These are phyloP conservation scores for Citrus mangshanensis DNA, from an alignment of 345 rosid genomes.

Conservation along the genomic window DNA sequence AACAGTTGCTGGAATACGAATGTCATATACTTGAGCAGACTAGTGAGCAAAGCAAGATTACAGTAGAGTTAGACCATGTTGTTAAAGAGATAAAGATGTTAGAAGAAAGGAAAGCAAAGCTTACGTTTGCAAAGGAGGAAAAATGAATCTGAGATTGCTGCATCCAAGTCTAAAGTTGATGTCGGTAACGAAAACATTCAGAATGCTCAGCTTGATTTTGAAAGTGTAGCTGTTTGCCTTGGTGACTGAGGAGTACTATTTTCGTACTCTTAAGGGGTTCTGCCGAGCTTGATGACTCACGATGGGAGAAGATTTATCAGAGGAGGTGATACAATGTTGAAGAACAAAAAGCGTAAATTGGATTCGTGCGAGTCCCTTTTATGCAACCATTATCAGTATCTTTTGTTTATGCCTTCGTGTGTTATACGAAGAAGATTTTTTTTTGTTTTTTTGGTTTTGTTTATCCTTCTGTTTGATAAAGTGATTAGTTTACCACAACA, in stretches of 20 bases:
- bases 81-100: no score
- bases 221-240: not conserved
- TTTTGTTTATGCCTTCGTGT: not conserved
- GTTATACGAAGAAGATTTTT: no score
- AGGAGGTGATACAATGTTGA: not conserved
- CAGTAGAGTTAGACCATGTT: not conserved
- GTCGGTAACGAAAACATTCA: not conserved
- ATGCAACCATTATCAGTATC: not conserved
- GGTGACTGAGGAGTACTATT: not conserved
- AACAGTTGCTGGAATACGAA: conserved; percentile 4
- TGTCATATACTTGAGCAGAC: conserved; percentile 7
- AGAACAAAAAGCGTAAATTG: not conserved
- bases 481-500: no score
- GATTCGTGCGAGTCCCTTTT: not conserved
- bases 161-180: not conserved
- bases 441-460: no score
- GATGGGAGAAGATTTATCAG: not conserved
- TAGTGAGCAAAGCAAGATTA: conserved; percentile 4
- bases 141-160: conserved; percentile 17
- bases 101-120: conserved; percentile 8
- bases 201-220: conserved; percentile 2
- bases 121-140: conserved; percentile 6
- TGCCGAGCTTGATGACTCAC: not conserved
- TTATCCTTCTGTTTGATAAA: no score
- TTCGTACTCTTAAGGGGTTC: no score